Percentiles rank a stretch among this genome's conserved stretches.
Evolutionary conservation across 1,139 yeast genomes (phyloP).

Genomic region (Debaryomycetaceae sp.): DNA sequence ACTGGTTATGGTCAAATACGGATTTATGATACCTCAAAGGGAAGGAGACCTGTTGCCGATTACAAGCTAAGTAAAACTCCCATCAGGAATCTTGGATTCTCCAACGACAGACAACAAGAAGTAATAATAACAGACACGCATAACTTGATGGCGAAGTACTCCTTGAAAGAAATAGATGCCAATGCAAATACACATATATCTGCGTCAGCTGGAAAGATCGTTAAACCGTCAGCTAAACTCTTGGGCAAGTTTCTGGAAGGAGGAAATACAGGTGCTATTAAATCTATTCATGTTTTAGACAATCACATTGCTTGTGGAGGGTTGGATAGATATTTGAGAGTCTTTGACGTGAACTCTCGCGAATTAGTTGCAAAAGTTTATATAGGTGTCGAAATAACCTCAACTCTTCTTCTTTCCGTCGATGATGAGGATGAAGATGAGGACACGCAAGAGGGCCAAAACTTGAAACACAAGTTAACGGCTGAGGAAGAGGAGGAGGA

Average conservation of each 20-base stretch:
- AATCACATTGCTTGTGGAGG: slow-evolving; percentile 63
- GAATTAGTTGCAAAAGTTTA: slow-evolving; percentile 68
- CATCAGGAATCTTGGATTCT: slow-evolving; percentile 35
- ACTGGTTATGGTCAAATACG: slow-evolving; percentile 72
- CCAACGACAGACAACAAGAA: slow-evolving; percentile 29
- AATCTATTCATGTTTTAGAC: slow-evolving; percentile 23
- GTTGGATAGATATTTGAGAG: slow-evolving; percentile 79
- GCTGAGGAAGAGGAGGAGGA: slow-evolving; percentile 27
- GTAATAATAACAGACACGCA: slow-evolving; percentile 57
- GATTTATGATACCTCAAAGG: slow-evolving; percentile 56
- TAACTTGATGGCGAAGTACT: slow-evolving; percentile 50
- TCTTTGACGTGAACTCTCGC: slow-evolving; percentile 59
- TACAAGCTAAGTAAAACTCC: slow-evolving; percentile 49
- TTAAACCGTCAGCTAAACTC: slow-evolving; percentile 35
- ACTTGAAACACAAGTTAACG: slow-evolving; percentile 16
- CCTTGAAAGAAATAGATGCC: slow-evolving; percentile 37
- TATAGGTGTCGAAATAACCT: slow-evolving; percentile 69
- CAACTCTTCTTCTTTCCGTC: slow-evolving; percentile 48
- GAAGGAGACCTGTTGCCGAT: slow-evolving; percentile 55
- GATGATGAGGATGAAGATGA: slow-evolving; percentile 34
- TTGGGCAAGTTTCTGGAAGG: slow-evolving; percentile 43
- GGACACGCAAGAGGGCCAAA: not conserved
- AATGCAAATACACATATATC: slow-evolving; percentile 37
- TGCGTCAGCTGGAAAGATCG: slow-evolving; percentile 43
- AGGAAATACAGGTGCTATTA: slow-evolving; percentile 46